Conservation (phyloP, 257 asterid species). For the Primulina eburnea region DNA sequence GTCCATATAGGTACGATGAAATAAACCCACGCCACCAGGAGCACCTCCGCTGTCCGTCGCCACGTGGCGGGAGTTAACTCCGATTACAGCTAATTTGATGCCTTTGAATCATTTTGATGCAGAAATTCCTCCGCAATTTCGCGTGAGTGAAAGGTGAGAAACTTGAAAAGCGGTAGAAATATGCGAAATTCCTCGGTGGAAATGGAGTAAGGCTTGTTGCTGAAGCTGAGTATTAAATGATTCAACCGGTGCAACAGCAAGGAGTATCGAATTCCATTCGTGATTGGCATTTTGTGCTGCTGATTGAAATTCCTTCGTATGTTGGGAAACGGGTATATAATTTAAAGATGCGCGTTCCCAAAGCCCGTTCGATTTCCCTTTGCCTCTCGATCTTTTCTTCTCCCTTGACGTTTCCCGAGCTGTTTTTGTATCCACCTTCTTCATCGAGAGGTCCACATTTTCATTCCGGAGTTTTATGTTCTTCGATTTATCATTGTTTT, state of each 20-base stretch:
- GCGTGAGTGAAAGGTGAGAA: constrained; percentile 21
- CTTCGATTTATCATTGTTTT: constrained; percentile 37
- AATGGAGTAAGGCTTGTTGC: constrained; percentile 1
- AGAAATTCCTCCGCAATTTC: neutral
- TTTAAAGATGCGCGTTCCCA: constrained; percentile 61
- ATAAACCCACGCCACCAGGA: constrained; percentile 23
- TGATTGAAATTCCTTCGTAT: constrained; percentile 26
- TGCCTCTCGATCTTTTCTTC: constrained; percentile 35
- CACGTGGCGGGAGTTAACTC: constrained; percentile 33
- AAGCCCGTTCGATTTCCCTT: constrained; percentile 47
- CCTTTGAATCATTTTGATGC: constrained; percentile 21
- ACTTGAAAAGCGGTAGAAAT: neutral
- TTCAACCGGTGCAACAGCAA: constrained; percentile 19
- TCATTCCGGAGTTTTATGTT: constrained; percentile 30
- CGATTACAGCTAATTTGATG: constrained; percentile 27
- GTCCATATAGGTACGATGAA: too few relatives aligned
- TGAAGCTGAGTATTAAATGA: constrained; percentile 29
- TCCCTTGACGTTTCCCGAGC: constrained; percentile 15
- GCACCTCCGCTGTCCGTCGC: constrained; percentile 26
- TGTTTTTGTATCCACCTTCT: constrained; percentile 12
- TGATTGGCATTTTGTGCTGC: constrained; percentile 22
- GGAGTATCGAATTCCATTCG: constrained; percentile 39
- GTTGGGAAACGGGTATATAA: constrained; percentile 50
- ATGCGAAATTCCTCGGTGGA: neutral
- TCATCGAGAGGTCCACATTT: constrained; percentile 40